phyloP scores from a whole-genome alignment of 805 yeast genomes.

The Ogataea pignaliae region DNA sequence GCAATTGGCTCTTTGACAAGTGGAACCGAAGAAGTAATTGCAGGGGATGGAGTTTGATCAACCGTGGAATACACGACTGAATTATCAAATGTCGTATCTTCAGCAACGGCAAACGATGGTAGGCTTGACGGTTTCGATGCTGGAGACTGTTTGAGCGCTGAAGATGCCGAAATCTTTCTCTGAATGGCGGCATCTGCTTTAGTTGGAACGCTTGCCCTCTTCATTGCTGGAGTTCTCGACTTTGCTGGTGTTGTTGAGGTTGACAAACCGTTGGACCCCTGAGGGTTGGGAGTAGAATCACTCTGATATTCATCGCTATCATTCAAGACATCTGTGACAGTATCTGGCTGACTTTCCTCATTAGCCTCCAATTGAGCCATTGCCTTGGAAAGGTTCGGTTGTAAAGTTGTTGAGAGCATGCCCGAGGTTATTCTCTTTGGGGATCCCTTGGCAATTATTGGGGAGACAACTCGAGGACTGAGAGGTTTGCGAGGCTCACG shows the following conservation, averaged over 20 bases:
- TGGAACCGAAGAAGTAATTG: background rate
- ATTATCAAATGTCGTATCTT: background rate
- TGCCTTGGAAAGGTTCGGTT: constrained; percentile 32
- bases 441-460: constrained; percentile 30
- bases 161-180: constrained; percentile 13
- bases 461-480: constrained; percentile 25
- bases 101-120: too few species aligned
- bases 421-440: constrained; percentile 35
- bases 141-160: constrained; percentile 5
- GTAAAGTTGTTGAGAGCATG: constrained; percentile 26
- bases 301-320: constrained; percentile 22
- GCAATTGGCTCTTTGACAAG: background rate
- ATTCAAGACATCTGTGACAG: constrained; percentile 9
- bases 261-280: background rate
- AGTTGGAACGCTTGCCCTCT: constrained; percentile 29
- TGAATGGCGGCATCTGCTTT: constrained; percentile 22
- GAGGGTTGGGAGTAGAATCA: constrained; percentile 8
- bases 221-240: constrained; percentile 6
- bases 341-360: constrained; percentile 3
- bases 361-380: constrained; percentile 15
- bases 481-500: constrained; percentile 22
- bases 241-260: constrained; percentile 1
- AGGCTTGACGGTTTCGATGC: constrained; percentile 4
- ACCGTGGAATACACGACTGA: background rate
- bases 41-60: background rate